Evolutionary conservation across 176 grass and related monocot genomes (phyloP), one percentile per base, ranked within the genome.

Genomic region (Pontederia paniculata): DNA sequence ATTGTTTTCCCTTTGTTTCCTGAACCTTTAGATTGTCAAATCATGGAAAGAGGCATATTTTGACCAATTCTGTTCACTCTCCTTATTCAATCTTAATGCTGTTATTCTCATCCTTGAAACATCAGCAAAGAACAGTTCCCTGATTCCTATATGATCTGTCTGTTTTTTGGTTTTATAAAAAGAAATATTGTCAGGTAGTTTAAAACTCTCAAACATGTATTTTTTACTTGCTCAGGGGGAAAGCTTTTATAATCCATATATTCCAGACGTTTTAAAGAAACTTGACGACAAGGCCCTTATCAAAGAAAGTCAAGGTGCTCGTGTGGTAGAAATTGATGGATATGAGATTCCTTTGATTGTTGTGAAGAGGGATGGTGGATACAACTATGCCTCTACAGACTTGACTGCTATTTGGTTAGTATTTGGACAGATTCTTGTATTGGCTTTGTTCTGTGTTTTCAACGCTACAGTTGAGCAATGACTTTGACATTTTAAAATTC

Each of bases 241-340:
- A 70, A 98, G 93, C 76, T 98, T 88, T 76, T 98, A 98, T 72
- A 98, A 84, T 62, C 83, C 77, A 14, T 88, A 84, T 66, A 98
- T 98, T 68, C 80, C 80, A n/a, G 47, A 70, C 71, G 84, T 83
- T 61, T 77, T 97, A 57, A 78, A 77, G 23, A 72, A 84, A 55
- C 70, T 97, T 21, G 58, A 11, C 53, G 64, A 60, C 23, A 79
- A 91, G 65, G 82, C 74, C 12, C 70, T 97, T 55, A 80, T 97
- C 47, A 70, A 78, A 67, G 93, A 97, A 78, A 84, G 77, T 60
- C 65, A 91, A 5, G 93, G 93, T 61, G 86, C 86, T 62, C 74
- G 37, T 23, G 86, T 97, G 48, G 81, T 93, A 66, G 87, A 80
- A 55, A 58, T 98, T 31, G 57, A 84, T 77, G 93, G 83, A 16